A percentile compares a stretch with the other conserved stretches of the same genome.
phyloP scores from a whole-genome alignment of 2,329 filamentous ascomycete species.

The Xylaria digitata region DNA sequence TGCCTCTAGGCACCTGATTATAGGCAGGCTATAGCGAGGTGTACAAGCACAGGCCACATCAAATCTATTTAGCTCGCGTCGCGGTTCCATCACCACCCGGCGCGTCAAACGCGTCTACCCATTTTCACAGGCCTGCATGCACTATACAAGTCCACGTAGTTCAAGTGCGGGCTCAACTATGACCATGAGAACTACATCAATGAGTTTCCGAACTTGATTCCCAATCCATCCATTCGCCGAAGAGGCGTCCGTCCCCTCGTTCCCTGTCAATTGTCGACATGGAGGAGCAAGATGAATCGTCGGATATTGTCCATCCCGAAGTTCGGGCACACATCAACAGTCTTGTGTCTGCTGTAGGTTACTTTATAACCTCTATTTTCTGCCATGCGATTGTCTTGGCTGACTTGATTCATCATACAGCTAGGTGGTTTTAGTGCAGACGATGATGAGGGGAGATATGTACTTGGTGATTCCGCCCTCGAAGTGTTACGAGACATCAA shows the following conservation, averaged over 20 bases:
- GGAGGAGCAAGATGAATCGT: conserved; percentile 64
- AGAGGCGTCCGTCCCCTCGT: conserved; percentile 38
- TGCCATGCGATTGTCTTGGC: conserved; percentile 10
- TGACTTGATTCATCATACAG: conserved; percentile 59
- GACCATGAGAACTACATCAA: conserved; percentile 8
- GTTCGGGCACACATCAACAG: conserved; percentile 94
- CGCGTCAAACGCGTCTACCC: conserved; percentile 45
- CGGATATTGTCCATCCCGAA: conserved; percentile 84
- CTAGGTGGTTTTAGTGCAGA: conserved; percentile 85
- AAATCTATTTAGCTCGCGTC: conserved; percentile 36
- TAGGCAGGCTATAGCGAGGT: no score
- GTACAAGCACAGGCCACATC: conserved; percentile 26
- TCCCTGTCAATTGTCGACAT: conserved; percentile 53
- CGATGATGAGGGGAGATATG: conserved; percentile 83
- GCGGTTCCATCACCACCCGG: conserved; percentile 32
- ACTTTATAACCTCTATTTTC: conserved; percentile 16
- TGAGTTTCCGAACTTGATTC: conserved; percentile 35
- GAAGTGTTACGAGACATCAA: conserved; percentile 93
- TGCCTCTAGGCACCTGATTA: no score
- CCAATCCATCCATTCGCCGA: conserved; percentile 32
- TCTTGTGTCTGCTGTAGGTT: conserved; percentile 87
- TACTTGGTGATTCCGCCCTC: conserved; percentile 91
- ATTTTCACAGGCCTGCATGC: conserved; percentile 28
- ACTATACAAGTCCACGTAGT: not conserved
- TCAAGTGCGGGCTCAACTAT: not conserved